These are phyloP conservation scores for Abrus pulchellus DNA, from an alignment of 306 rosid species.

Conservation along the genomic window DNA sequence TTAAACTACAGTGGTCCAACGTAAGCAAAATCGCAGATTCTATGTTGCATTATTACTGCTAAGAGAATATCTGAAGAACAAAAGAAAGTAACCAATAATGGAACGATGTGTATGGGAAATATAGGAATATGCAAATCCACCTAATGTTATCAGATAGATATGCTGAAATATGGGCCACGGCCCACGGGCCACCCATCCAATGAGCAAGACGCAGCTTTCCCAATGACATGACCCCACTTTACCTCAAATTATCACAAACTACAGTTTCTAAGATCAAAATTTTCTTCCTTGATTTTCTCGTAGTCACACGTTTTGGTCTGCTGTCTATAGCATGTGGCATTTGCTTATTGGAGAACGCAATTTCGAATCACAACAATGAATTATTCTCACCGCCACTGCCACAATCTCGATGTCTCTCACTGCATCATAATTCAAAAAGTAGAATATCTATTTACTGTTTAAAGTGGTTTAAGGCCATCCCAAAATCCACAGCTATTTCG, in stretches of 20 bases:
- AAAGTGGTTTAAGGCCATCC: slow-evolving; percentile 44
- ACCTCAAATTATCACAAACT: slow-evolving; percentile 12
- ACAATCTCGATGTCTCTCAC: slow-evolving; percentile 51
- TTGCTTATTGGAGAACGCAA: slow-evolving; percentile 47
- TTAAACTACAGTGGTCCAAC: not conserved
- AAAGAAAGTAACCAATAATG: slow-evolving; percentile 8
- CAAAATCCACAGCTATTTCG: slow-evolving; percentile 13
- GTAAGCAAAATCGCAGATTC: not conserved
- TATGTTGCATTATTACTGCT: not conserved
- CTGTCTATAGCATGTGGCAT: slow-evolving; percentile 56
- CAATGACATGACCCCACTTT: slow-evolving; percentile 45
- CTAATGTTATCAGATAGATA: not conserved
- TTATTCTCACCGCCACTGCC: slow-evolving; percentile 42
- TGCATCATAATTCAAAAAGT: slow-evolving; percentile 18
- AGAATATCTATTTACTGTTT: slow-evolving; percentile 38
- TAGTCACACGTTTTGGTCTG: slow-evolving; percentile 43
- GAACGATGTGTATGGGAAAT: not conserved
- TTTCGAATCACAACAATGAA: slow-evolving; percentile 52
- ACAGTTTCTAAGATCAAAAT: not conserved
- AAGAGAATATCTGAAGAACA: not conserved
- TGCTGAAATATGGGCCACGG: too few species aligned
- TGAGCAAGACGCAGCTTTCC: slow-evolving; percentile 40
- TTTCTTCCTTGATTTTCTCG: slow-evolving; percentile 49
- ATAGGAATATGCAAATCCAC: slow-evolving; percentile 28
- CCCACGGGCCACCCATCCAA: slow-evolving; percentile 41